Base-by-base conservation (phyloP, 1,284 basidiomycete species). In the Omphalotus olearius region DNA sequence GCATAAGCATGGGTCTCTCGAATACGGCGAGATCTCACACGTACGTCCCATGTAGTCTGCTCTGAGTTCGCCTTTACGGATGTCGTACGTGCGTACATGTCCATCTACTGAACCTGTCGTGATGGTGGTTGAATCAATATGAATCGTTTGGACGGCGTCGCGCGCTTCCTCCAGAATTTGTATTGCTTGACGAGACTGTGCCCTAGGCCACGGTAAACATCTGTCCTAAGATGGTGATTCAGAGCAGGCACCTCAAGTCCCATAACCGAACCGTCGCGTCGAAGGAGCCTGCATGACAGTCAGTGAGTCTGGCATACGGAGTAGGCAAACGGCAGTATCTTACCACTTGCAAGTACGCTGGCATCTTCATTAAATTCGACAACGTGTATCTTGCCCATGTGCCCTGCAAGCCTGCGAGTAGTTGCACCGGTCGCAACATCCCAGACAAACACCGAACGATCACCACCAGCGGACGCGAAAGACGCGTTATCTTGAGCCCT, bases 391-490 rank as follows among this genome's bases (percentile, higher is more conserved):
- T 93, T 93, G 3, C 92, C 85, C 72, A 91, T 82, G 66, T 98
- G 95, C 0, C 93, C 96, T 17, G 87, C 72, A 54, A 98, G 78
- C 44, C 94, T 76, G 39, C 93, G 78, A 23, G 88, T 82, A 1
- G 94, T 91, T 38, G 81, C 77, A 1, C 92, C 96, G 13, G 87
- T 83, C 9, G 87, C 83, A 6, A 99, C 96, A 64, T 99, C 97
- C 96, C 96, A 99, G 18, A 98, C 68, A 60, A 94, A 95, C 0
- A 98, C 88, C 42, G 85, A 85, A 57, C 91, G 85, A 68, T 99
- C 97, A 3, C 92, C 93, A 37, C 97, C 97, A 23, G 89, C 92
- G 2, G 91, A 94, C 1, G 89, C 95, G 62, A 99, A 96, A 60
- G 88, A 87, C 43, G 89, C 85, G 69, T 98, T 99, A 69, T 98